Conservation (phyloP, 2,329 filamentous ascomycete genomes). For the Sporothrix sp. region DNA sequence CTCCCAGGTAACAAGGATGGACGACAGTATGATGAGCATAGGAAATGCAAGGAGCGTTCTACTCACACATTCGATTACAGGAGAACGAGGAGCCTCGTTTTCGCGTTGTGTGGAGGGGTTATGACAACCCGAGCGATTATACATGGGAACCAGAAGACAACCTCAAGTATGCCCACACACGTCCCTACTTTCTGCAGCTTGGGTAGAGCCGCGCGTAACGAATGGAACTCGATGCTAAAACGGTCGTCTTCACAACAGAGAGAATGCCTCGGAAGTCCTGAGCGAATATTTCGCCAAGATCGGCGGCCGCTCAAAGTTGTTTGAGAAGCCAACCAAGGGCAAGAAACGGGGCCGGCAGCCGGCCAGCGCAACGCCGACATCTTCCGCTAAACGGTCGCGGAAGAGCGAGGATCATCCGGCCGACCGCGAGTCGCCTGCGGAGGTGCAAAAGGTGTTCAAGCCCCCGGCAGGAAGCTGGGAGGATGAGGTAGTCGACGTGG, state of each 20-base stretch:
- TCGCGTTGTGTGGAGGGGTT: constrained; percentile 75
- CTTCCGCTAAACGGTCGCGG: constrained; percentile 36
- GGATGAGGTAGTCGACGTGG: constrained; percentile 58
- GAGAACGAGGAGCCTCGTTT: constrained; percentile 45
- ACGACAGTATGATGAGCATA: no score
- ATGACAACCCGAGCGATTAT: constrained; percentile 55
- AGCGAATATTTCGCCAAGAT: constrained; percentile 52
- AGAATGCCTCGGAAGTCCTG: constrained; percentile 50
- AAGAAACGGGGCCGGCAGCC: constrained; percentile 50
- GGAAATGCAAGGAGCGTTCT: not conserved
- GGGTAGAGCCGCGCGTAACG: no score
- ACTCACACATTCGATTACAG: not conserved
- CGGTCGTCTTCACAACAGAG: constrained; percentile 27
- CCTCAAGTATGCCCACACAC: constrained; percentile 34
- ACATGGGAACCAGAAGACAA: constrained; percentile 77
- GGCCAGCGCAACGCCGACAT: constrained; percentile 24
- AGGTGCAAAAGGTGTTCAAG: constrained; percentile 42
- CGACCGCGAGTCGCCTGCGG: constrained; percentile 37
- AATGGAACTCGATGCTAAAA: not conserved
- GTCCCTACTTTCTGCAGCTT: not conserved
- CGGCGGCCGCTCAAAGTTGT: constrained; percentile 52
- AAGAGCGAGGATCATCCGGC: constrained; percentile 41
- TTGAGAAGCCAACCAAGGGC: constrained; percentile 38
- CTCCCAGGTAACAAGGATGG: no score
- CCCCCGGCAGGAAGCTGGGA: constrained; percentile 71